Conservation (phyloP, 306 rosid species). For the Acmispon strigosus region DNA sequence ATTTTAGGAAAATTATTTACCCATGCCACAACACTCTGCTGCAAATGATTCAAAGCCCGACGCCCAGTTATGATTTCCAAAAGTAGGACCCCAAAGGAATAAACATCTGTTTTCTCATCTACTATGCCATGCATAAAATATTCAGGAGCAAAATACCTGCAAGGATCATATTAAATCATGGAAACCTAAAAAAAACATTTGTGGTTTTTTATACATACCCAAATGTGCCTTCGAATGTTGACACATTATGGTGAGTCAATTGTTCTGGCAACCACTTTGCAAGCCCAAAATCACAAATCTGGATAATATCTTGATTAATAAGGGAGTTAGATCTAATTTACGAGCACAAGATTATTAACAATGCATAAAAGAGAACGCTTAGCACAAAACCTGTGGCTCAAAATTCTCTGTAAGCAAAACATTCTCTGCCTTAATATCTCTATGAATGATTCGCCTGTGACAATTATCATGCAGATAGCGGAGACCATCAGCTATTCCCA, state of each 20-base stretch:
- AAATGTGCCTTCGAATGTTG: conserved; percentile 88
- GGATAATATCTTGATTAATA: conserved; percentile 17
- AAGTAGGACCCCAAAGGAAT: conserved; percentile 78
- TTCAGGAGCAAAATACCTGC: conserved; percentile 94
- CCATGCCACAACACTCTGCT: conserved; percentile 66
- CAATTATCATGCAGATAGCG: conserved; percentile 79
- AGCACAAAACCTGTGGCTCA: conserved; percentile 71
- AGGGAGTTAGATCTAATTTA: conserved; percentile 1
- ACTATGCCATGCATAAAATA: conserved; percentile 93
- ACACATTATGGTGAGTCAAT: conserved; percentile 70
- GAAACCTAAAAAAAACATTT: not conserved
- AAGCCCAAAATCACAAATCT: conserved; percentile 98
- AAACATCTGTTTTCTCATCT: conserved; percentile 91
- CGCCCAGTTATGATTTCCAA: conserved; percentile 87
- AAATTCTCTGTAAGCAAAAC: conserved; percentile 73
- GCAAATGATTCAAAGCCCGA: conserved; percentile 55
- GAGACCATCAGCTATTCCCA: conserved; percentile 75
- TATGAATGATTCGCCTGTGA: conserved; percentile 78
- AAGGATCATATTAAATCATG: not conserved
- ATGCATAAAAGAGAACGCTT: not conserved
- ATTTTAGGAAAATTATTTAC: conserved; percentile 34
- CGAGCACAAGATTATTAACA: not conserved
- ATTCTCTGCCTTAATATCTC: conserved; percentile 89
- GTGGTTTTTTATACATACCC: conserved; percentile 44
- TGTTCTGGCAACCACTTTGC: conserved; percentile 93